These are phyloP conservation scores for Botrytis pseudocinerea DNA, from an alignment of 2,329 filamentous ascomycete genomes.

Conservation along the genomic window DNA sequence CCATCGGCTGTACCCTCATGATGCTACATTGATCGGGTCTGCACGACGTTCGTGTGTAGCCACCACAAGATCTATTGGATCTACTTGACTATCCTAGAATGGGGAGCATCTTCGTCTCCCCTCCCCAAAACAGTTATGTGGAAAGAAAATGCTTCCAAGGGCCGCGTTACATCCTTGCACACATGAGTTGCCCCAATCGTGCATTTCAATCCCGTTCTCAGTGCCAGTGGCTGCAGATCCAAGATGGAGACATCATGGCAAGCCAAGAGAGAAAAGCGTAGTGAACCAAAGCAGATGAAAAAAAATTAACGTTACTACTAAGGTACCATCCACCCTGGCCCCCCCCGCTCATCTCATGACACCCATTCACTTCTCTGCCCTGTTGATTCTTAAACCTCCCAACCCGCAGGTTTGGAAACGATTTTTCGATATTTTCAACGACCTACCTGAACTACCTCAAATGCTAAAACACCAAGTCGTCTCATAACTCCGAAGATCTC, in stretches of 20 bases:
- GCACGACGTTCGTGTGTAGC: background rate
- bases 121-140: background rate
- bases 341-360: constrained; percentile 8
- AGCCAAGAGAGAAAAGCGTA: constrained; percentile 4
- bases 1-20: background rate
- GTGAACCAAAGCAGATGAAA: background rate
- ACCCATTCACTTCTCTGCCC: constrained; percentile 15
- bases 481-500: constrained; percentile 17
- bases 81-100: background rate
- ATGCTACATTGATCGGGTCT: background rate
- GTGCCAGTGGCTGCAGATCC: constrained; percentile 10
- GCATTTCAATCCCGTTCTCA: constrained; percentile 4
- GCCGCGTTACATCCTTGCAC: background rate
- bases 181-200: background rate
- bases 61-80: constrained; percentile 11
- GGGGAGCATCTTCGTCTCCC: background rate
- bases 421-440: constrained; percentile 13
- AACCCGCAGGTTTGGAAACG: constrained; percentile 17
- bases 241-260: constrained; percentile 7
- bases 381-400: constrained; percentile 24
- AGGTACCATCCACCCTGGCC: background rate
- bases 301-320: background rate
- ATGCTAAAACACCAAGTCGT: constrained; percentile 16
- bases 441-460: background rate
- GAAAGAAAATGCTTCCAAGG: background rate